phyloP scores from a whole-genome alignment of 495 filamentous ascomycete species.

The Penicillium taxi region DNA sequence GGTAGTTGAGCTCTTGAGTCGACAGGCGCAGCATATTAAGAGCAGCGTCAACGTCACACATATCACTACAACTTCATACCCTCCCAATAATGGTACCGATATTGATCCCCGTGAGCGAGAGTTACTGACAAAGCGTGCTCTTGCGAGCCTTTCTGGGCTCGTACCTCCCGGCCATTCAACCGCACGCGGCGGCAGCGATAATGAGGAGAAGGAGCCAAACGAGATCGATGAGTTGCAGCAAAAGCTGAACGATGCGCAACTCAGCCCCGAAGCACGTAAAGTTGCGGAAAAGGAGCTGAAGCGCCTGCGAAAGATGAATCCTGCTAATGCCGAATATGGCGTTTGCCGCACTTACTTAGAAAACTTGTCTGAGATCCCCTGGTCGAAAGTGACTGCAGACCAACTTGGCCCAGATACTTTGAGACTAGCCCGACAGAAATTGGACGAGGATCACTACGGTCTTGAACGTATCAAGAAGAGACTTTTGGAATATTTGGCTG shows the following conservation, averaged over 20 bases:
- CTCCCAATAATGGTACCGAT: slow-evolving; percentile 46
- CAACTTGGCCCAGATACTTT: slow-evolving; percentile 78
- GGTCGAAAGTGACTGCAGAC: slow-evolving; percentile 80
- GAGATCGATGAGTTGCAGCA: slow-evolving; percentile 91
- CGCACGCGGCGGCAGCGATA: slow-evolving; percentile 39
- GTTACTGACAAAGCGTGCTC: slow-evolving; percentile 42
- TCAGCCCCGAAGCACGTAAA: slow-evolving; percentile 70
- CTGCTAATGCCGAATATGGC: slow-evolving; percentile 89
- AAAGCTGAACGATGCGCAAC: slow-evolving; percentile 69
- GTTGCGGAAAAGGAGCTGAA: slow-evolving; percentile 84
- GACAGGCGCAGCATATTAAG: slow-evolving; percentile 73
- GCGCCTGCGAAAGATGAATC: slow-evolving; percentile 88
- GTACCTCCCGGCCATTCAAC: slow-evolving; percentile 42
- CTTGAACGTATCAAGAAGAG: slow-evolving; percentile 97
- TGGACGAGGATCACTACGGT: slow-evolving; percentile 95
- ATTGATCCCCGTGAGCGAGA: slow-evolving; percentile 47
- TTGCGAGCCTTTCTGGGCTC: slow-evolving; percentile 45
- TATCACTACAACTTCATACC: slow-evolving; percentile 51
- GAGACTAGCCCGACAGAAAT: slow-evolving; percentile 70
- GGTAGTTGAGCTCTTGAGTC: slow-evolving; percentile 70
- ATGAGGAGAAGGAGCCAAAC: slow-evolving; percentile 65
- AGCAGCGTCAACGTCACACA: slow-evolving; percentile 71
- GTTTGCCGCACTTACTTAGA: slow-evolving; percentile 93
- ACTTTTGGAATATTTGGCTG: slow-evolving; percentile 89
- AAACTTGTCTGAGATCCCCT: slow-evolving; percentile 89